Evolutionary conservation across 768 basidiomycete genomes (phyloP), one percentile per base, ranked within the genome.

Genomic region (Amanita fuliginea): DNA sequence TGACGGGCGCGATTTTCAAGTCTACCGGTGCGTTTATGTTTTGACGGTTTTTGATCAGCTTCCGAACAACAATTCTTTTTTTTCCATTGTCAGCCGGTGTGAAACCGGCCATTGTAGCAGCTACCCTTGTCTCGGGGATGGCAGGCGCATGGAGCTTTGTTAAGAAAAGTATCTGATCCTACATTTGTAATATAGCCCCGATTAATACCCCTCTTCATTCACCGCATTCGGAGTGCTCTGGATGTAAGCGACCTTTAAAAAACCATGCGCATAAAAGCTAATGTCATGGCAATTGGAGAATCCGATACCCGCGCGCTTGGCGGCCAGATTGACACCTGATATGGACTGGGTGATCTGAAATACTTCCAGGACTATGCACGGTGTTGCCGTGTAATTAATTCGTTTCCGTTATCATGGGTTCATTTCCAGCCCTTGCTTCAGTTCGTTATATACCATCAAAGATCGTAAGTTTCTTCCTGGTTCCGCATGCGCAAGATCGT

Each of bases 141-240:
- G 94, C 95, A 53, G 94, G 94, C 51, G 71, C 81, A 52, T 99
- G 95, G 95, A 90, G 92, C 69, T 86, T 82, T 72, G 79, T 92
- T 70, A 98, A 99, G 77, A 83, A 78, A 70, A 83, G 74, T 61
- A 76, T 94, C 68, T 89, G 76, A 85, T 74, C 59, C 63, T 60
- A 58, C 62, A 59, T 62, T 57, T 62, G 61, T 71, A 70, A 70
- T 71, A 64, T 81, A 72, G 69, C 69, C 75, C 63, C 68, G 32
- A 43, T 42, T 50, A 50, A 70, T 75, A 72, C 71, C 63, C 57
- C 61, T 62, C 61, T 62, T 63, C 64, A 66, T 68, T 65, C 65
- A 66, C 61, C 67, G 66, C 64, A 62, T 69, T 62, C 68, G 59
- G 60, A 53, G 59, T 66, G 64, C 68, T 68, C 65, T 68, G 67